Evolutionary conservation across 1,284 basidiomycete genomes (phyloP).

Genomic region (Anthracocystis walkeri): DNA sequence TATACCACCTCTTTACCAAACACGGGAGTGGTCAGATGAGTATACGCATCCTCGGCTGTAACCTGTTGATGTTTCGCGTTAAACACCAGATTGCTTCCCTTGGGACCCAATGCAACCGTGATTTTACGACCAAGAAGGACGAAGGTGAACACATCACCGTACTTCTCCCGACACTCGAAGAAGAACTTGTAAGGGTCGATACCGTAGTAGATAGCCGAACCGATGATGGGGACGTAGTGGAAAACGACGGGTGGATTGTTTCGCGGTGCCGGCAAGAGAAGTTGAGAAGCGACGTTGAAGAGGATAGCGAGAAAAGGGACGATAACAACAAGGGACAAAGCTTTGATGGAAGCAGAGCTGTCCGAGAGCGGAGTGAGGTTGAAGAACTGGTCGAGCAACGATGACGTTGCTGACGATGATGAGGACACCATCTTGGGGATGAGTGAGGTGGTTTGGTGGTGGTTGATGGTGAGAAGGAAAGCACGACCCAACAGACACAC

Average conservation of each 20-base stretch:
- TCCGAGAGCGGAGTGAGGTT: slow-evolving; percentile 33
- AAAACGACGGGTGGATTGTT: slow-evolving; percentile 80
- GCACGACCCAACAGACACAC: too few species aligned
- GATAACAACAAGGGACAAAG: slow-evolving; percentile 20
- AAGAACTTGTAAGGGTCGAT: slow-evolving; percentile 84
- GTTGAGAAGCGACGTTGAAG: slow-evolving; percentile 74
- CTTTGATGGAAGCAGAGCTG: slow-evolving; percentile 21
- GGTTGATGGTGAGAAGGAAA: slow-evolving; percentile 2
- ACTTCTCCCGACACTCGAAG: slow-evolving; percentile 81
- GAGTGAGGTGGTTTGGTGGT: neutral
- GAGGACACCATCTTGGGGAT: slow-evolving; percentile 6
- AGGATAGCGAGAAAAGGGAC: slow-evolving; percentile 69
- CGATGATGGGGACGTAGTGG: slow-evolving; percentile 81
- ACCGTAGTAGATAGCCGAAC: slow-evolving; percentile 80
- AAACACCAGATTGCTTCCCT: slow-evolving; percentile 93
- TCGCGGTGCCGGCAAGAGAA: slow-evolving; percentile 54
- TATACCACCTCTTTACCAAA: slow-evolving; percentile 99
- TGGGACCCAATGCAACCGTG: slow-evolving; percentile 90
- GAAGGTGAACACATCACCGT: slow-evolving; percentile 83
- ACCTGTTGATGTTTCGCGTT: slow-evolving; percentile 92
- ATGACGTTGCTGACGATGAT: slow-evolving; percentile 11
- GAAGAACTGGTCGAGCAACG: slow-evolving; percentile 41
- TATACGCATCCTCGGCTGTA: slow-evolving; percentile 97
- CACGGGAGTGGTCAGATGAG: slow-evolving; percentile 71
- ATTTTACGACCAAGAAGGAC: slow-evolving; percentile 84